A percentile compares a stretch with the other conserved stretches of the same genome.
phyloP scores from a whole-genome alignment of 768 basidiomycete species.

The Naganishia onofrii region DNA sequence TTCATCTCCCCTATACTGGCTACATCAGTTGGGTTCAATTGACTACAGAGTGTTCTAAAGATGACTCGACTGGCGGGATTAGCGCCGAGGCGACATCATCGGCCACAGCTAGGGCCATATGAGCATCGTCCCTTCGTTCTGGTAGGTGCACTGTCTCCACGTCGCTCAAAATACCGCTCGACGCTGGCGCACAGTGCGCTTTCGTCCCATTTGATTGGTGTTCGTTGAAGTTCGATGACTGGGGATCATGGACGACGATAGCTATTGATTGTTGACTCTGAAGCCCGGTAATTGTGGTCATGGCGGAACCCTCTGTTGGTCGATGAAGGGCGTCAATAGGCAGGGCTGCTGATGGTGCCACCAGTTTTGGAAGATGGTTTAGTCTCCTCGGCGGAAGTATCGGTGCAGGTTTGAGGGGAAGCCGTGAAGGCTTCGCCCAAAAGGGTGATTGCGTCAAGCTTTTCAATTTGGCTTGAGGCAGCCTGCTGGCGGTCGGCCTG shows the following conservation, averaged over 20 bases:
- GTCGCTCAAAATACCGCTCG: not conserved
- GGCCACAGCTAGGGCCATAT: not conserved
- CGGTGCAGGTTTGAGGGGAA: not conserved
- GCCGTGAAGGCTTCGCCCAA: slow-evolving; percentile 3
- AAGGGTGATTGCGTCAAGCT: not conserved
- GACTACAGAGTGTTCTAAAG: not conserved
- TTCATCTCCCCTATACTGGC: not conserved
- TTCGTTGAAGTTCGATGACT: not conserved
- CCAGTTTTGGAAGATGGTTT: not conserved
- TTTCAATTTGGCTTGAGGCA: not conserved
- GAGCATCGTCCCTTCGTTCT: not conserved
- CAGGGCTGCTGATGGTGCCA: not conserved
- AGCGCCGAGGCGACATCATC: not conserved
- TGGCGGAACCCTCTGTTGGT: not conserved
- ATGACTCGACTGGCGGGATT: not conserved
- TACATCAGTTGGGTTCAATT: not conserved
- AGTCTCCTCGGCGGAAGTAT: not conserved
- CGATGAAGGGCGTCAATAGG: not conserved
- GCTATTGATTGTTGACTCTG: not conserved
- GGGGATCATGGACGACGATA: not conserved
- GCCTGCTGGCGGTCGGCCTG: not conserved
- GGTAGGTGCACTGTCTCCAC: not conserved
- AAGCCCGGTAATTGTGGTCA: not conserved
- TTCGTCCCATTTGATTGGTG: not conserved
- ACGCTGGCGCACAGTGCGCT: not conserved